A percentile compares a stretch with the other conserved stretches of the same genome.
Conservation (phyloP, 108 stramenopile species). For the Asterionellopsis glacialis region DNA sequence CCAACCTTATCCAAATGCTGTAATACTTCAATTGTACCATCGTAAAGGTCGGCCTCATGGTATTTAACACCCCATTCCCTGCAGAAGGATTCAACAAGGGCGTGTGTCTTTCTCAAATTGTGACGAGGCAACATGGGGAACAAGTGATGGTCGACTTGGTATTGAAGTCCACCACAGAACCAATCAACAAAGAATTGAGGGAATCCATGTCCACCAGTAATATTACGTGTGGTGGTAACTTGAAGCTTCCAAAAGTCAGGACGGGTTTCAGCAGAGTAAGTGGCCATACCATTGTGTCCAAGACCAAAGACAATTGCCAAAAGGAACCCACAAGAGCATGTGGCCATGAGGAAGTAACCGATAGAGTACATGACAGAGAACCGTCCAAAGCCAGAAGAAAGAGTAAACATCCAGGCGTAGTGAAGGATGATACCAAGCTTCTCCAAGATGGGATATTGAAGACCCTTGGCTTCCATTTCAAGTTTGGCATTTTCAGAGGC, state of each 20-base stretch:
- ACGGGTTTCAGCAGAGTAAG: conserved; percentile 90
- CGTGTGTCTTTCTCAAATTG: conserved; percentile 86
- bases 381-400: conserved; percentile 70
- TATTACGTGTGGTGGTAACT: conserved; percentile 98
- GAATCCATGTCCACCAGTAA: conserved; percentile 89
- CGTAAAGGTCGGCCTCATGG: conserved; percentile 81
- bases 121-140: conserved; percentile 97
- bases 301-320: conserved; percentile 97
- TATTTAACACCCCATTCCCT: conserved; percentile 96
- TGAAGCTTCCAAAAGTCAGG: conserved; percentile 99
- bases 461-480: conserved; percentile 68
- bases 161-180: conserved; percentile 98
- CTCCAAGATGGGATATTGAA: conserved; percentile 80
- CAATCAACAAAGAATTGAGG: conserved; percentile 95
- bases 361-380: conserved; percentile 59
- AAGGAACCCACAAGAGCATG: conserved; percentile 88
- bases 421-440: conserved; percentile 73
- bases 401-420: conserved; percentile 75
- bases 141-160: conserved; percentile 99
- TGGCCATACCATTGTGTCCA: conserved; percentile 99
- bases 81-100: conserved; percentile 91
- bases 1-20: conserved; percentile 67
- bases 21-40: conserved; percentile 81
- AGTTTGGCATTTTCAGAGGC: conserved; percentile 77
- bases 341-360: conserved; percentile 65